Evolutionary conservation across 257 asterid genomes (phyloP).

Genomic region (Solanum arcanum): DNA sequence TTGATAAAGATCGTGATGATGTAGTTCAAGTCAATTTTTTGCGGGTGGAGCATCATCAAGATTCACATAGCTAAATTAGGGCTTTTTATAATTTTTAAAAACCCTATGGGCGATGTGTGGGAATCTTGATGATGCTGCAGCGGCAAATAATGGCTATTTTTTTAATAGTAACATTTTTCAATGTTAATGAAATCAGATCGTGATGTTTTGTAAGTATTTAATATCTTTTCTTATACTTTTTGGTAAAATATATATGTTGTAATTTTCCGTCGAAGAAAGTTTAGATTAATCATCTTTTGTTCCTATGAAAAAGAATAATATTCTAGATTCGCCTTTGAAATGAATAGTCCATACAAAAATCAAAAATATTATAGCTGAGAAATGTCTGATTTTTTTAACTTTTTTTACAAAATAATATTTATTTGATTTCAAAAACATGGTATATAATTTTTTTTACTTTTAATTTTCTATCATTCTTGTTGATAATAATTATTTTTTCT

Average conservation of each 20-base stretch:
- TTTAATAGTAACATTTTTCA: neutral
- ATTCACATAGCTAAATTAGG: slow-evolving; percentile 39
- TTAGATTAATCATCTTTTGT: neutral
- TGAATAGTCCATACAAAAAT: neutral
- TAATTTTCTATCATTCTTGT: neutral
- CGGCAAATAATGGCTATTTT: slow-evolving; percentile 38
- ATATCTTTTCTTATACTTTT: neutral
- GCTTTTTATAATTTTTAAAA: neutral
- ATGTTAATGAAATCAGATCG: neutral
- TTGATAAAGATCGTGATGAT: neutral
- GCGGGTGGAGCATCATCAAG: slow-evolving; percentile 66
- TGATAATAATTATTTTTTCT: neutral
- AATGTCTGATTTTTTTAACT: neutral
- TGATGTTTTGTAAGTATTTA: neutral
- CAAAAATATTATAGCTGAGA: neutral
- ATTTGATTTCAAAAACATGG: neutral
- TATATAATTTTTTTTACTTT: neutral
- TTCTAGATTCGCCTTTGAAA: neutral
- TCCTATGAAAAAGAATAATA: neutral
- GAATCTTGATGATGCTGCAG: slow-evolving; percentile 93
- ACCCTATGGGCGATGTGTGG: slow-evolving; percentile 10
- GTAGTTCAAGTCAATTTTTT: slow-evolving; percentile 22
- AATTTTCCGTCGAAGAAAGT: neutral
- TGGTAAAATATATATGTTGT: neutral
- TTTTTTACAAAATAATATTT: neutral